phyloP scores from a whole-genome alignment of 345 rosid species.

The Boechera stricta region DNA sequence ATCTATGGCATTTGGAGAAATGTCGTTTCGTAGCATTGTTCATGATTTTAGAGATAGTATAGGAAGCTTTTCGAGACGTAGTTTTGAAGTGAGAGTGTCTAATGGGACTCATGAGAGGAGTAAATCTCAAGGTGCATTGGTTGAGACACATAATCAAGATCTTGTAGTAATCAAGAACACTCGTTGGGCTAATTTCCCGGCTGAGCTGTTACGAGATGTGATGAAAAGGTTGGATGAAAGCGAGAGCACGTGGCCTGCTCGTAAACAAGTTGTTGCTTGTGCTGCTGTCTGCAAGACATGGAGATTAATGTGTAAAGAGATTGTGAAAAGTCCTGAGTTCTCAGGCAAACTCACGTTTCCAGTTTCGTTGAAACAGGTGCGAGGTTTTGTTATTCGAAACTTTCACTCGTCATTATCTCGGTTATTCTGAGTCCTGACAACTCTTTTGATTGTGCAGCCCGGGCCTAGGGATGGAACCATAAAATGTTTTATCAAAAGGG shows the following conservation, averaged over 20 bases:
- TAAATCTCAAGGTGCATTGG: slow-evolving; percentile 63
- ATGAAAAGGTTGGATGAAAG: slow-evolving; percentile 78
- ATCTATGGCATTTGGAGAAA: slow-evolving; percentile 60
- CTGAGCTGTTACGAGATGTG: slow-evolving; percentile 74
- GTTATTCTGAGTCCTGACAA: not conserved
- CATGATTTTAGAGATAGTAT: slow-evolving; percentile 83
- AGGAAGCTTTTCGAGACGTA: slow-evolving; percentile 81
- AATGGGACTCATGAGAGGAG: slow-evolving; percentile 57
- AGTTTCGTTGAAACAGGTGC: slow-evolving; percentile 80
- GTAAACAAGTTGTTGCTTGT: slow-evolving; percentile 80
- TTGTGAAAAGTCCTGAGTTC: slow-evolving; percentile 65
- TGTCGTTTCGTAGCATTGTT: slow-evolving; percentile 84
- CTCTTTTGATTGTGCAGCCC: slow-evolving; percentile 52
- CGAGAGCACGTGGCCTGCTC: slow-evolving; percentile 79
- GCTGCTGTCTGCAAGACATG: slow-evolving; percentile 81
- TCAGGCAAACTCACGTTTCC: slow-evolving; percentile 83
- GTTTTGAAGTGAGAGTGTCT: slow-evolving; percentile 70
- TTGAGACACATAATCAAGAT: slow-evolving; percentile 54
- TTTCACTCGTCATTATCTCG: not conserved
- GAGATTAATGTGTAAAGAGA: slow-evolving; percentile 85
- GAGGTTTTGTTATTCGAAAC: not conserved
- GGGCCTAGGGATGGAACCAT: slow-evolving; percentile 74
- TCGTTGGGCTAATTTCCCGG: slow-evolving; percentile 83
- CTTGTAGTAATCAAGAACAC: slow-evolving; percentile 57
- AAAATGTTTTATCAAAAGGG: slow-evolving; percentile 83